A percentile compares a stretch with the other conserved stretches of the same genome.
These are phyloP conservation scores for Hibiscus tridactylites DNA, from an alignment of 345 rosid species.

Conservation along the genomic window DNA sequence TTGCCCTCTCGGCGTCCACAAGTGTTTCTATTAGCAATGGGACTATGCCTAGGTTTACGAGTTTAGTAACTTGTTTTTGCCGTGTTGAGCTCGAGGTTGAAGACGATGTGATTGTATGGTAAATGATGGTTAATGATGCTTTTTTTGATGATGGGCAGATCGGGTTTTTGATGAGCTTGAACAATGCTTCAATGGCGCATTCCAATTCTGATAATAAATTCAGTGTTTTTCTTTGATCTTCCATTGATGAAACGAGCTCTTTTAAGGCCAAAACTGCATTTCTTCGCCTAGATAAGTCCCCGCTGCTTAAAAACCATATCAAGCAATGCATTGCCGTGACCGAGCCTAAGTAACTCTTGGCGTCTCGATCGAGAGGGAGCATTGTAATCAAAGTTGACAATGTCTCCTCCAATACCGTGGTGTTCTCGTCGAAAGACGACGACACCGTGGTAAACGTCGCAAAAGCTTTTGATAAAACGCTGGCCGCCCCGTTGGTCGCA, in stretches of 20 bases:
- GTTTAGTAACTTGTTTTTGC: not conserved
- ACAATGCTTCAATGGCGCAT: conserved; percentile 9
- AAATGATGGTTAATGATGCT: conserved; percentile 43
- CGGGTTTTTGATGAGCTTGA: conserved; percentile 52
- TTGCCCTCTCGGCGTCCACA: conserved; percentile 44
- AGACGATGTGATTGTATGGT: not conserved
- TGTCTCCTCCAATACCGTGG: conserved; percentile 39
- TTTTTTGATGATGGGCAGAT: conserved; percentile 51
- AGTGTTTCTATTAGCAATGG: conserved; percentile 42
- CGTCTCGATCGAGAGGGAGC: conserved; percentile 42
- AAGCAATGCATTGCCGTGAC: conserved; percentile 35
- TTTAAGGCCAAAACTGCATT: conserved; percentile 15
- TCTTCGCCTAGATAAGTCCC: conserved; percentile 45
- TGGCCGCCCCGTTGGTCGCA: conserved; percentile 28
- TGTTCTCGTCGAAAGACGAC: conserved; percentile 20
- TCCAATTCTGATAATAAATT: not conserved
- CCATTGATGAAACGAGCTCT: conserved; percentile 27
- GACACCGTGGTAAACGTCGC: conserved; percentile 25
- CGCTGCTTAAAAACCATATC: conserved; percentile 35
- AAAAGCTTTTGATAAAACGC: conserved; percentile 35
- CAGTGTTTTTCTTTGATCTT: conserved; percentile 15
- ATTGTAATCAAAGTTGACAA: conserved; percentile 36
- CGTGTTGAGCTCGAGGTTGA: conserved; percentile 4
- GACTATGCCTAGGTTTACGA: conserved; percentile 43
- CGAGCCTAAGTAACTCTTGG: conserved; percentile 36